Conservation (phyloP, 148 eudicot species). For the Vaccinium macrocarpon region DNA sequence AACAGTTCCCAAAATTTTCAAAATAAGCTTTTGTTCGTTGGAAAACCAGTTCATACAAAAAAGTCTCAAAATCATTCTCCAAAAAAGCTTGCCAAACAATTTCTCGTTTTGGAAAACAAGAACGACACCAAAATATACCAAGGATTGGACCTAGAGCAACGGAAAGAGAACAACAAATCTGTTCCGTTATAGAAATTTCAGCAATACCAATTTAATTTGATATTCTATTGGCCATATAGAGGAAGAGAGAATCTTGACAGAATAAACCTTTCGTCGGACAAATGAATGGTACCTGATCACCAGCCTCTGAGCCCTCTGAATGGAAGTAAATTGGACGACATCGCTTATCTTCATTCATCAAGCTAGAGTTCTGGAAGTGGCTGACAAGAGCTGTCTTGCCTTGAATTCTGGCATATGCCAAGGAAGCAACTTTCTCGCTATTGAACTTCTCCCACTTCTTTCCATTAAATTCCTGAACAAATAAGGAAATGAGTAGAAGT, state of each 20-base stretch:
- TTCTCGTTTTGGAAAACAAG: neutral
- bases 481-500: neutral
- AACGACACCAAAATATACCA: neutral
- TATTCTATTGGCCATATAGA: neutral
- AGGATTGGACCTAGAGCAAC: neutral
- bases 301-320: slow-evolving; percentile 57
- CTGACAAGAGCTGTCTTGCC: slow-evolving; percentile 74
- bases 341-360: slow-evolving; percentile 94
- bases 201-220: neutral
- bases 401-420: slow-evolving; percentile 93
- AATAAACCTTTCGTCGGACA: neutral
- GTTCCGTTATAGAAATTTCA: neutral
- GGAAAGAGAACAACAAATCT: neutral
- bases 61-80: neutral
- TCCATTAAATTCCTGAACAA: slow-evolving; percentile 71
- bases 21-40: neutral
- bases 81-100: neutral
- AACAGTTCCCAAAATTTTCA: neutral
- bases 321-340: slow-evolving; percentile 83
- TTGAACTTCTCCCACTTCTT: slow-evolving; percentile 96
- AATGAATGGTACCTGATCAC: slow-evolving; percentile 50
- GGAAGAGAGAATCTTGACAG: neutral
- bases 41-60: neutral
- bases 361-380: slow-evolving; percentile 89
- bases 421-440: slow-evolving; percentile 85